Percentiles rank a stretch among this genome's conserved stretches.
These are phyloP conservation scores for Ophiocordyceps australis DNA, from an alignment of 2,329 filamentous ascomycete species.

Conservation along the genomic window DNA sequence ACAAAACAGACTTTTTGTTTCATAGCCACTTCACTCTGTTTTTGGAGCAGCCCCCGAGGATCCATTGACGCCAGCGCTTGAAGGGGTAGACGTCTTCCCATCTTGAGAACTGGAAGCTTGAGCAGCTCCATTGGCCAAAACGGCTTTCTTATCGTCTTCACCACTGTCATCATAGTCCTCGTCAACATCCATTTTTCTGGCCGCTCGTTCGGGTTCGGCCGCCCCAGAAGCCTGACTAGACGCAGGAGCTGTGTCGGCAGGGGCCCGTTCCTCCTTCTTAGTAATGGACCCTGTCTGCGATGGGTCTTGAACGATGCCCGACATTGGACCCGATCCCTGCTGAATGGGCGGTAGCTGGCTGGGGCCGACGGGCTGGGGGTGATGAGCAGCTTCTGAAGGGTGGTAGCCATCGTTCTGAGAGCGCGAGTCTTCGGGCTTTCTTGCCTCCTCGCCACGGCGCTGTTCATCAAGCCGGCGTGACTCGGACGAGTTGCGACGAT, in stretches of 20 bases:
- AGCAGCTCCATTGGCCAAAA: conserved; percentile 22
- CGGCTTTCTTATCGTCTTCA: conserved; percentile 59
- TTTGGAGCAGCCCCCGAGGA: conserved; percentile 15
- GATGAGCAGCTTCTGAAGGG: conserved; percentile 82
- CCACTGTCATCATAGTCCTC: conserved; percentile 94
- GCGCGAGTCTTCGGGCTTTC: conserved; percentile 41
- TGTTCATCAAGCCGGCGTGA: conserved; percentile 45
- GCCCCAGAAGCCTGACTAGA: conserved; percentile 27
- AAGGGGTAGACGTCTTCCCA: conserved; percentile 29
- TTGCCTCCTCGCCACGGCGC: conserved; percentile 39
- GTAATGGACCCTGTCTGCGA: conserved; percentile 12
- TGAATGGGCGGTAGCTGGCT: conserved; percentile 46
- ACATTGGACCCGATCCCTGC: conserved; percentile 36
- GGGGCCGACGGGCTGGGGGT: conserved; percentile 31
- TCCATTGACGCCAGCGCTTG: conserved; percentile 27
- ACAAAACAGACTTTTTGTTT: conserved; percentile 2
- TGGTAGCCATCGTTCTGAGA: conserved; percentile 67
- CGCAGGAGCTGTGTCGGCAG: conserved; percentile 19
- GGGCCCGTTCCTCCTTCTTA: conserved; percentile 45
- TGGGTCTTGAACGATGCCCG: conserved; percentile 31
- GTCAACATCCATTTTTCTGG: conserved; percentile 90
- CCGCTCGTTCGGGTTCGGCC: conserved; percentile 65
- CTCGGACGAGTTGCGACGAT: conserved; percentile 65
- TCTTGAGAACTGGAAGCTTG: conserved; percentile 30
- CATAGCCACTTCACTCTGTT: conserved; percentile 17